Conservation (phyloP, 192 early-diverging fungal genomes). For the Backusella luteola region DNA sequence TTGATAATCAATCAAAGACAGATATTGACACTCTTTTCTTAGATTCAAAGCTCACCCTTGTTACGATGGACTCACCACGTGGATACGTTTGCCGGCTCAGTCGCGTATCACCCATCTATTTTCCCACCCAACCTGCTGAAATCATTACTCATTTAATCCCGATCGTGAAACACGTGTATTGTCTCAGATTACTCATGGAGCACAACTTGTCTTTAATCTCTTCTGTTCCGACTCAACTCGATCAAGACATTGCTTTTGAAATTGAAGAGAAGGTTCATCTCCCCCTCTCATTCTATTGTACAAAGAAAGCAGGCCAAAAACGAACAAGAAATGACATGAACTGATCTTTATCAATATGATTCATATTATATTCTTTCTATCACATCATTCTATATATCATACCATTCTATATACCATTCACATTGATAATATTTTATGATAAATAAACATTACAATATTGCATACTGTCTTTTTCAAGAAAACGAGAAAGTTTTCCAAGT, state of each 20-base stretch:
- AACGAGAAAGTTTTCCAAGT: too few species aligned
- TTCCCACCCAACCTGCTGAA: too few species aligned
- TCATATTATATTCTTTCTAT: too few species aligned
- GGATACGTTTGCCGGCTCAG: not conserved
- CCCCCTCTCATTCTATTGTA: not conserved
- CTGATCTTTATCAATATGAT: not conserved
- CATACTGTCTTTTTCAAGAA: too few species aligned
- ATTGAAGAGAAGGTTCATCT: not conserved
- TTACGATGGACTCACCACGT: too few species aligned
- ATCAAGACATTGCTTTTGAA: not conserved
- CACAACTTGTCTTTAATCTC: not conserved
- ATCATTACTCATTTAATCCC: too few species aligned
- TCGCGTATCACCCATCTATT: too few species aligned
- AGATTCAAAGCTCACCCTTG: not conserved
- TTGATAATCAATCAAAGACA: not conserved
- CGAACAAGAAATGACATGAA: not conserved
- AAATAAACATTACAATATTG: not conserved
- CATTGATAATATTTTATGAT: not conserved
- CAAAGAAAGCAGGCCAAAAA: not conserved
- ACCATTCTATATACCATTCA: not conserved
- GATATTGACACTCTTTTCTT: not conserved
- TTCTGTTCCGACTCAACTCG: not conserved
- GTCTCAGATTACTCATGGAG: too few species aligned
- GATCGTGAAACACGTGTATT: too few species aligned
- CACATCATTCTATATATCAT: not conserved